Evolutionary conservation across 1,284 basidiomycete species (phyloP), one percentile per base, ranked within the genome.

Genomic region (Xerocomus minutiporus): DNA sequence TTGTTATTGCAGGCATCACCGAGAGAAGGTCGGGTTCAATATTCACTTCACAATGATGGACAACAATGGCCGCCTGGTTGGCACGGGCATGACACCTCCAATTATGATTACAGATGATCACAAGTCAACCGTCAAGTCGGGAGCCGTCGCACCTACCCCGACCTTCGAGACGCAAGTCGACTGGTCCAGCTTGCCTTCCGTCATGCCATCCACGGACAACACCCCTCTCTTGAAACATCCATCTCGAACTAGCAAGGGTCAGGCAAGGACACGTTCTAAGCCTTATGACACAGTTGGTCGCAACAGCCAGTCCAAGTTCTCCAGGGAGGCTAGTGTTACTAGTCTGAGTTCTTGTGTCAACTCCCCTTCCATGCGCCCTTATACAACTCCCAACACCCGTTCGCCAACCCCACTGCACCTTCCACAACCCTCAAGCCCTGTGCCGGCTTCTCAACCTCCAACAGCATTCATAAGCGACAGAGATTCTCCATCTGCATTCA

Each of bases 61-160:
- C 59, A 77, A 85, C 62, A 78, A 75, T 35, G 94, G 93, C 8
- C 82, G 88, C 26, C 72, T 94, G 46, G 82, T 99, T 50, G 96
- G 93, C 9, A 82, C 82, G 9, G 92, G 93, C 3, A 82, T 80
- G 44, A 93, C 93, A 2, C 86, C 87, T 29, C 93, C 96, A 3
- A 96, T 99, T 65, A 96, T 99, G 87, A 99, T 99, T 62, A 99
- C 96, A 3, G 97, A 99, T 72, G 97, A 99, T 70, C 95, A 97
- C 74, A 97, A 97, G 74, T 93, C 92, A 35, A 84, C 80, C 6
- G 62, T 72, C 59, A 76, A 70, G 54, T 64, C 67, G 46, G 57
- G 59, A 38, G 52, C 56, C 35, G 51, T 61, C 48, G 51, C 55
- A 26, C 57, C 59, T 31, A 55, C 64, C 44, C 53, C 62, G 12